Evolutionary conservation across 305 asterid species (phyloP), one percentile per base, ranked within the genome.

Genomic region (Lippia alba): DNA sequence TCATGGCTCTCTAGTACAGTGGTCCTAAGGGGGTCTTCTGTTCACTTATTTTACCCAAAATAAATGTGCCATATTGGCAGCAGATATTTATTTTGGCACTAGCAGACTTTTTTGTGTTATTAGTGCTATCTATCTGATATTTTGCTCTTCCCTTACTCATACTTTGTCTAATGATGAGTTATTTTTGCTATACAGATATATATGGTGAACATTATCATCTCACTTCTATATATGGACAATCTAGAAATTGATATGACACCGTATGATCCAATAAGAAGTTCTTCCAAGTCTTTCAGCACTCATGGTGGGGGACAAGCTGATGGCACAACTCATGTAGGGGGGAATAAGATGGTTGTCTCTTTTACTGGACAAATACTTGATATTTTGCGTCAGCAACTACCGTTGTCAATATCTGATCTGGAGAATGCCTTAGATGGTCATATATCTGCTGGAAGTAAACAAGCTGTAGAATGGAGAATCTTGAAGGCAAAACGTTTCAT

Each of bases 401-500:
- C 97, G 30, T 81, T 80, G 72, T 79, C 93, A 56, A 71, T 81
- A 70, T 73, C 85, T 30, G 91, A 89, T 81, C 79, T 83, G 83
- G 99, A 89, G 54, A 83, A 77, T 80, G 73, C 83, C 68, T 67
- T 81, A 75, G 89, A 86, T 61, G 74, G 62, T 61, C 82, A 74
- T 72, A 67, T 81, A 49, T 74, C 90, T 71, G 72, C 83, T 81
- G 94, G 87, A 68, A 91, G 91, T 67, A 92, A 84, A 86, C 96
- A 88, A 80, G 97, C 96, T 75, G 63, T 92, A 74, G 98, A 92
- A 78, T 94, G 96, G 96, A 84, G 96, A 86, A 79, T 89, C 68
- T 76, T 80, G 82, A 90, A 83, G 64, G 96, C 98, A 72, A 92
- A 85, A 82, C 82, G 82, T 55, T 86, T 83, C 71, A 77, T 90